These are phyloP conservation scores for Penicillium turbatum DNA, from an alignment of 495 filamentous ascomycete genomes.

Conservation along the genomic window DNA sequence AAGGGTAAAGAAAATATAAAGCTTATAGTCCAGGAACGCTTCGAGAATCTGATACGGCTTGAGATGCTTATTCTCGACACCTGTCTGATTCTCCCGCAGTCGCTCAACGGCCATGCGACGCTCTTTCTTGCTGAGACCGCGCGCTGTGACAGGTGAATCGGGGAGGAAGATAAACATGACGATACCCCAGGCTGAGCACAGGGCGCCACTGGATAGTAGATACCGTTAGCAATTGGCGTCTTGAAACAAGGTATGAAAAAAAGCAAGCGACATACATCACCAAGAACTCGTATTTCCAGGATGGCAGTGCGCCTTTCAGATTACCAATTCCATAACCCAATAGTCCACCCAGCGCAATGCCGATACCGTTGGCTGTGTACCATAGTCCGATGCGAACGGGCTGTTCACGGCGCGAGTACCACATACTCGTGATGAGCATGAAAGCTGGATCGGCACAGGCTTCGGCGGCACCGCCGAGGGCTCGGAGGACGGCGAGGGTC, in stretches of 20 bases:
- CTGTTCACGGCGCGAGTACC: slow-evolving; percentile 54
- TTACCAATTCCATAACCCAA: slow-evolving; percentile 57
- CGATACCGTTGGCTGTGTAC: slow-evolving; percentile 58
- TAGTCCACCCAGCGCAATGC: slow-evolving; percentile 55
- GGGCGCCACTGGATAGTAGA: slow-evolving; percentile 40
- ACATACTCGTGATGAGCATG: slow-evolving; percentile 42
- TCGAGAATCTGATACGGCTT: slow-evolving; percentile 57
- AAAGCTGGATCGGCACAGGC: slow-evolving; percentile 43
- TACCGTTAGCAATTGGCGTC: slow-evolving; percentile 17
- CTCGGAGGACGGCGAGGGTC: slow-evolving; percentile 50
- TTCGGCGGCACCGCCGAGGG: slow-evolving; percentile 51
- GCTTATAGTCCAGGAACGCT: slow-evolving; percentile 55
- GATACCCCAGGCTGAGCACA: slow-evolving; percentile 54
- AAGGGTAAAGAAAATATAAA: slow-evolving; percentile 59
- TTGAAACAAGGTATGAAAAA: too few species aligned
- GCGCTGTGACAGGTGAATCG: slow-evolving; percentile 58
- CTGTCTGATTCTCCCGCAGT: slow-evolving; percentile 57
- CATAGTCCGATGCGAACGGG: slow-evolving; percentile 56
- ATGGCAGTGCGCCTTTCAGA: slow-evolving; percentile 48
- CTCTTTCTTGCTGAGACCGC: slow-evolving; percentile 52
- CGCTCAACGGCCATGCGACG: slow-evolving; percentile 56
- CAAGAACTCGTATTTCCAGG: slow-evolving; percentile 56
- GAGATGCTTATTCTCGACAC: slow-evolving; percentile 60
- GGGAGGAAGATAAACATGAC: slow-evolving; percentile 58
- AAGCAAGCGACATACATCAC: slow-evolving; percentile 34